Evolutionary conservation across 768 basidiomycete species (phyloP).

Genomic region (Lactarius sp.): DNA sequence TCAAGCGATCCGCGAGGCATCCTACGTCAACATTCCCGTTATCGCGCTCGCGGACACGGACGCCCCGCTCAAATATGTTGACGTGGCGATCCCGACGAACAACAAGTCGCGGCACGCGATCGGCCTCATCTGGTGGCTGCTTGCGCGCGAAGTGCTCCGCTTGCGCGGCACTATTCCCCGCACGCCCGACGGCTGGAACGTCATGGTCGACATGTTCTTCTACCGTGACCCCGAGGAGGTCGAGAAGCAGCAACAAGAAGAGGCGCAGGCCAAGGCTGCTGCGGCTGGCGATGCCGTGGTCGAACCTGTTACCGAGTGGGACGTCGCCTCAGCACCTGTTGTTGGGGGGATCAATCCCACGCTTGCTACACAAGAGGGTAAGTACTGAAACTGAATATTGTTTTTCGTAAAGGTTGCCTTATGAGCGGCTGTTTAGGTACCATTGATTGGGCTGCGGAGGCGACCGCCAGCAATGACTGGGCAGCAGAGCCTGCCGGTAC

Average conservation of each 20-base stretch:
- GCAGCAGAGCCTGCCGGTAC: conserved; percentile 31
- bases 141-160: conserved; percentile 95
- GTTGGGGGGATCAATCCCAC: conserved; percentile 75
- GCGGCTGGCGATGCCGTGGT: conserved; percentile 55
- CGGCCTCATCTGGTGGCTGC: conserved; percentile 96
- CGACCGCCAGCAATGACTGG: conserved; percentile 30
- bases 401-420: not conserved
- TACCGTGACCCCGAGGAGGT: conserved; percentile 99
- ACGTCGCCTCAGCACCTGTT: conserved; percentile 60
- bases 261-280: conserved; percentile 76
- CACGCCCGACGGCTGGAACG: conserved; percentile 89
- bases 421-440: conserved; percentile 29
- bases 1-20: conserved; percentile 99
- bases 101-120: conserved; percentile 98
- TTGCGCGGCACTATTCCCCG: conserved; percentile 91
- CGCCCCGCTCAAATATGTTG: conserved; percentile 95
- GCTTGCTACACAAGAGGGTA: conserved; percentile 60
- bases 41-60: conserved; percentile 99
- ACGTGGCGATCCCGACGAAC: conserved; percentile 98
- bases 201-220: conserved; percentile 99
- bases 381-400: conserved; percentile 29
- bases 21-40: conserved; percentile 99
- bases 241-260: conserved; percentile 95
- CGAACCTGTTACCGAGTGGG: conserved; percentile 63
- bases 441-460: conserved; percentile 36